A percentile compares a stretch with the other conserved stretches of the same genome.
Conservation (phyloP, 2,329 filamentous ascomycete genomes). For the Aspergillus glaucus region DNA sequence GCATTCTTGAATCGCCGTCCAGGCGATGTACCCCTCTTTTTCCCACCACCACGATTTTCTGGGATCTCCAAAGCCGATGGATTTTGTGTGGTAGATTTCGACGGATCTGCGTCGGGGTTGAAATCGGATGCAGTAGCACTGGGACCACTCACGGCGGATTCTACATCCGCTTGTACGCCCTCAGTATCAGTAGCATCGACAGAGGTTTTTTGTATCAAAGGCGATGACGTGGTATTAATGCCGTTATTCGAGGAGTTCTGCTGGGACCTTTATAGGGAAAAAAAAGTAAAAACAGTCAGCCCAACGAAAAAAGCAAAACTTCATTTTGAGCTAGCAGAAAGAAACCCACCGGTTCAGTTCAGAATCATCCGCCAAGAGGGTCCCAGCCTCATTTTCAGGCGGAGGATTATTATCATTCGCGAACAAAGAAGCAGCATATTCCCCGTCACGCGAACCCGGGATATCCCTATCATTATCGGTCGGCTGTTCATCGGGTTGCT, state of each 20-base stretch:
- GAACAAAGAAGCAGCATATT: conserved; percentile 16
- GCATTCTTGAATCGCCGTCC: conserved; percentile 66
- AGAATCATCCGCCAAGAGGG: conserved; percentile 30
- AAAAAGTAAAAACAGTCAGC: conserved; percentile 10
- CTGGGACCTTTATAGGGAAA: conserved; percentile 33
- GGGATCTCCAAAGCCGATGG: conserved; percentile 27
- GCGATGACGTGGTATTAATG: conserved; percentile 63
- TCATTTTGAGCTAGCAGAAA: neutral
- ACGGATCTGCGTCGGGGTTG: conserved; percentile 34
- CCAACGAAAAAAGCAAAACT: neutral
- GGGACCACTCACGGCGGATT: conserved; percentile 23
- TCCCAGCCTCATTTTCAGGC: conserved; percentile 18
- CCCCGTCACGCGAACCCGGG: conserved; percentile 18
- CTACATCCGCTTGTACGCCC: conserved; percentile 17
- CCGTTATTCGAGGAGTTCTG: conserved; percentile 54
- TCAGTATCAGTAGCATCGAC: conserved; percentile 36
- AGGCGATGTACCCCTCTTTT: conserved; percentile 61
- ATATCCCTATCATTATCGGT: neutral
- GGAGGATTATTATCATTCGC: conserved; percentile 15
- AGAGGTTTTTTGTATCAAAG: conserved; percentile 55
- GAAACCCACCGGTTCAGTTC: conserved; percentile 36
- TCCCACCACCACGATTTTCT: conserved; percentile 26
- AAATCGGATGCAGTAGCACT: conserved; percentile 35
- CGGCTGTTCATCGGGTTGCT: conserved; percentile 12
- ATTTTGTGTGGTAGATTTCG: conserved; percentile 21